Evolutionary conservation across 1,139 yeast genomes (phyloP).

Genomic region (Suhomyces taliae): DNA sequence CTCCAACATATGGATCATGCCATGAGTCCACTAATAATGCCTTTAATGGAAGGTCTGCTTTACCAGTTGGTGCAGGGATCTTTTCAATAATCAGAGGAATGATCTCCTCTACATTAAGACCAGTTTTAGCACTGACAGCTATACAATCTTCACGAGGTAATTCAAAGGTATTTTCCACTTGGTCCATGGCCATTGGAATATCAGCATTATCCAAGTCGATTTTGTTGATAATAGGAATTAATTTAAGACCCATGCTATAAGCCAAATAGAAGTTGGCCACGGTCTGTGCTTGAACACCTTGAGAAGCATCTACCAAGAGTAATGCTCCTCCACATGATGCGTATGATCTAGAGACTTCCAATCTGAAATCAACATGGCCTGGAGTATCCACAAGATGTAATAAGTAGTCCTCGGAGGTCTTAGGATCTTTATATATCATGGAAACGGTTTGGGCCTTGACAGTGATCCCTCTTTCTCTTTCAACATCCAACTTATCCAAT

Average conservation of each 20-base stretch:
- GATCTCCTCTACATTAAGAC: constrained; percentile 70
- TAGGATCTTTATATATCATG: constrained; percentile 77
- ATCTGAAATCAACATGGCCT: constrained; percentile 95
- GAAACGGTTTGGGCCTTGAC: constrained; percentile 96
- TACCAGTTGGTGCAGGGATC: constrained; percentile 72
- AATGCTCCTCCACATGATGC: constrained; percentile 97
- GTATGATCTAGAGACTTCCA: constrained; percentile 90
- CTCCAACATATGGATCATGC: constrained; percentile 94
- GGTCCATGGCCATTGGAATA: constrained; percentile 76
- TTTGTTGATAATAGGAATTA: constrained; percentile 89
- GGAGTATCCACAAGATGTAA: constrained; percentile 95
- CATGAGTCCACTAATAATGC: constrained; percentile 91
- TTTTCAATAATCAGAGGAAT: constrained; percentile 78
- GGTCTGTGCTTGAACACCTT: constrained; percentile 97
- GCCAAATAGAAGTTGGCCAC: constrained; percentile 95
- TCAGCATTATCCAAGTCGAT: constrained; percentile 90
- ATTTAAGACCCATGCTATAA: constrained; percentile 74
- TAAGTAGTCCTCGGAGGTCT: constrained; percentile 61
- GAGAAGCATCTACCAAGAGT: constrained; percentile 87
- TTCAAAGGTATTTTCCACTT: constrained; percentile 82
- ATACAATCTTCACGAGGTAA: constrained; percentile 72
- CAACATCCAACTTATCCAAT: constrained; percentile 64
- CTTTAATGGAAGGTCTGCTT: constrained; percentile 55
- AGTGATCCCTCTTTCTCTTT: constrained; percentile 73
- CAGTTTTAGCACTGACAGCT: constrained; percentile 91